These are phyloP conservation scores for Mycena rosella DNA, from an alignment of 768 basidiomycete genomes.

Conservation along the genomic window DNA sequence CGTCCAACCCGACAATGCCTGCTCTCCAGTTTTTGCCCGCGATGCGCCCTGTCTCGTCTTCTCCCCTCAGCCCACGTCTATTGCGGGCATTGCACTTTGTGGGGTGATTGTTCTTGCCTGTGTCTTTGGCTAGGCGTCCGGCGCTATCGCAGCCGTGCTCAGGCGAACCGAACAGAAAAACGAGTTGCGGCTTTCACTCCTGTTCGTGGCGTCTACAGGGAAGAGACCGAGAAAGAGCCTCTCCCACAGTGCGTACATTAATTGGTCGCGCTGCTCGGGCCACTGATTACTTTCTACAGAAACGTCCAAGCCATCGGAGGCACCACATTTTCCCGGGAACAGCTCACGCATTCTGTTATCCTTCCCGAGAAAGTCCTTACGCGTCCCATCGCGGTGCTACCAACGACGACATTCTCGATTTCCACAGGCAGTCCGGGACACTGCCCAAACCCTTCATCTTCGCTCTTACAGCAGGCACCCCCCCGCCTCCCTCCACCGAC, in stretches of 20 bases:
- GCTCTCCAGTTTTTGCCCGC: constrained; percentile 35
- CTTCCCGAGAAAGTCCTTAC: constrained; percentile 66
- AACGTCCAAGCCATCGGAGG: constrained; percentile 22
- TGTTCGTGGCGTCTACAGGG: constrained; percentile 59
- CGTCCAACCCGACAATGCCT: constrained; percentile 34
- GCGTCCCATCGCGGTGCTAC: constrained; percentile 46
- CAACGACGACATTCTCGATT: constrained; percentile 58
- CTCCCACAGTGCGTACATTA: constrained; percentile 40
- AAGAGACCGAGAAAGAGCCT: constrained; percentile 40
- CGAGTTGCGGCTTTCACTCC: constrained; percentile 60
- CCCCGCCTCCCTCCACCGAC: constrained; percentile 35
- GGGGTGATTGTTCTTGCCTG: constrained; percentile 55
- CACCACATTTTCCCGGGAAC: constrained; percentile 54
- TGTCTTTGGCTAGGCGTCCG: constrained; percentile 58
- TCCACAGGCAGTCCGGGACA: constrained; percentile 57
- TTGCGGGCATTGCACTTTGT: constrained; percentile 66
- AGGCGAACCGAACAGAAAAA: constrained; percentile 50
- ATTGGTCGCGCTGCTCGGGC: neutral
- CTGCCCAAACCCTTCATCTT: constrained; percentile 60
- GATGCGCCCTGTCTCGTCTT: neutral
- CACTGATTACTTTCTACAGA: neutral
- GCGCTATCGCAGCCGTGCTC: constrained; percentile 55
- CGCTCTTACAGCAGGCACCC: constrained; percentile 50
- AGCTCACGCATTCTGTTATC: constrained; percentile 59
- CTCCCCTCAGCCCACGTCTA: constrained; percentile 49